Conservation (phyloP, 331 rosid species). For the Pyrus hybrid region DNA sequence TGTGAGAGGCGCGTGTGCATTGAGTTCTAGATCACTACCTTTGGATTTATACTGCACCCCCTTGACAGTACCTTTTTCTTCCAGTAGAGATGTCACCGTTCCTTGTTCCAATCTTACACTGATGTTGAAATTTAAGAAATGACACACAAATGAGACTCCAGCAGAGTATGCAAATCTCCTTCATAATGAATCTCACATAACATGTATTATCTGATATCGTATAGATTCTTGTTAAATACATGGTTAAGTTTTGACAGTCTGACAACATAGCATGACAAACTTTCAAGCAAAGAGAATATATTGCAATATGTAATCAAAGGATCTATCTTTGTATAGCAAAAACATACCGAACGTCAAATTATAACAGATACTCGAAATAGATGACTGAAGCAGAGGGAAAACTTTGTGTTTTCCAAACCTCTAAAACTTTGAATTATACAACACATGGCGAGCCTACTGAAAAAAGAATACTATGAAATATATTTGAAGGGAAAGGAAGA, state of each 20-base stretch:
- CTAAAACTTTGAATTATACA: not conserved
- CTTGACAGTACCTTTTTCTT: constrained; percentile 7
- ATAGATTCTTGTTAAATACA: too few relatives aligned
- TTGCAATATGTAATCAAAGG: too few relatives aligned
- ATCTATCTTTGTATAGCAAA: too few relatives aligned
- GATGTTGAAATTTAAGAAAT: not conserved
- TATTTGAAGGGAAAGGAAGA: not conserved
- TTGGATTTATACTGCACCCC: constrained; percentile 18
- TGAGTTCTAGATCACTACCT: not conserved
- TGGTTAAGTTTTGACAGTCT: not conserved
- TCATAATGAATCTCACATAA: not conserved
- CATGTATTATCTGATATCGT: not conserved
- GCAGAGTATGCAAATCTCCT: not conserved
- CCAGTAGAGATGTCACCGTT: not conserved
- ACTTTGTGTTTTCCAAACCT: not conserved
- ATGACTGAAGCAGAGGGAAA: not conserved
- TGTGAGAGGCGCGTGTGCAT: constrained; percentile 11
- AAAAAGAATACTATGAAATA: not conserved
- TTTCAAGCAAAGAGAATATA: not conserved
- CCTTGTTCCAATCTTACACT: constrained; percentile 21
- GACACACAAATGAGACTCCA: not conserved
- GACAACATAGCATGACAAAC: not conserved
- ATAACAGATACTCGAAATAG: not conserved
- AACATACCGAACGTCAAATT: not conserved
- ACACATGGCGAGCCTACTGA: not conserved